Base-by-base conservation (phyloP, 805 yeast genomes). In the Komagataella populi region DNA sequence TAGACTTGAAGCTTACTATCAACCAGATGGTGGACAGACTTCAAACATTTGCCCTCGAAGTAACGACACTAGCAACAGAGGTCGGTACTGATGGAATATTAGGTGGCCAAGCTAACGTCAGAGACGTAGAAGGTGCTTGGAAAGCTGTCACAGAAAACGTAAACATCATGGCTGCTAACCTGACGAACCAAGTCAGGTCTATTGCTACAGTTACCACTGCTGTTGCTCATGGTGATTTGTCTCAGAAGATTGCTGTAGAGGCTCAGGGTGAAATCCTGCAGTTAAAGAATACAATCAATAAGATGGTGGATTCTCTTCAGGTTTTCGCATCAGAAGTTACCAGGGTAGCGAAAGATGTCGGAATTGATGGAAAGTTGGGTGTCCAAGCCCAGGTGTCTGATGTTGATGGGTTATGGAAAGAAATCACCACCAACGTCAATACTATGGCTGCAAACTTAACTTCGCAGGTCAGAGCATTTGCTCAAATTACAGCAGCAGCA, bases 361-460 rank as follows among this genome's bases (percentile, higher is more conserved):
- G 96, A 71, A 86, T 87, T 49, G 91, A 87, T 61, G 96, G 96
- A 70, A 87, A 87, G 64, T 76, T 87, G 51, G 96, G 96, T 59
- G 93, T 87, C 48, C 95, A 87, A 63, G 95, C 96, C 6, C 93
- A 87, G 63, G 95, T 87, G 23, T 78, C 81, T 50, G 96, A 87
- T 69, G 95, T 87, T 20, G 95, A 87, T 65, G 96, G 96, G 2
- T 68, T 87, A 54, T 87, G 96, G 96, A 87, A 84, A 61, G 95
- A 86, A 59, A 87, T 87, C 60, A 87, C 95, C 23, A 85, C 93
- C 17, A 87, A 87, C 67, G 96, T 87, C 56, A 87, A 87, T 63
- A 87, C 91, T 22, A 87, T 87, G 96, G 96, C 96, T 50, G 81
- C 91, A n/a, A 87, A 87, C 64, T 76, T 87, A 63, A 87, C 96